These are phyloP conservation scores for Rhododendron ovatum DNA, from an alignment of 148 eudicot genomes.

Conservation along the genomic window DNA sequence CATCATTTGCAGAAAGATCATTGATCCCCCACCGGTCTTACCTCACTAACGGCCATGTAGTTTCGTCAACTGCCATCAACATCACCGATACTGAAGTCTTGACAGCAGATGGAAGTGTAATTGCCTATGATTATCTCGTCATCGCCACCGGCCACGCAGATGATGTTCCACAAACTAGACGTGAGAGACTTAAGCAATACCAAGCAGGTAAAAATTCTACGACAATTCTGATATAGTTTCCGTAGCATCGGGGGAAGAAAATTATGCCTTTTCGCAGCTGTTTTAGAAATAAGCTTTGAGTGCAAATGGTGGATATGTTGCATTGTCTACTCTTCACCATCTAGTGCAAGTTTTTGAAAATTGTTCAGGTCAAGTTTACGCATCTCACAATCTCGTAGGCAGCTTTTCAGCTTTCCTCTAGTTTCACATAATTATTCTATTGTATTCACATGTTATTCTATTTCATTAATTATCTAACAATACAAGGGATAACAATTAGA, in stretches of 20 bases:
- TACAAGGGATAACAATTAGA: not conserved
- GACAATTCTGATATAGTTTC: not conserved
- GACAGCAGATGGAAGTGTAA: slow-evolving; percentile 37
- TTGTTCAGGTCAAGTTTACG: not conserved
- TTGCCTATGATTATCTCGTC: slow-evolving; percentile 56
- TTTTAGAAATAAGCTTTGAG: not conserved
- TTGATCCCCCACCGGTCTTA: slow-evolving; percentile 49
- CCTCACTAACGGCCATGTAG: slow-evolving; percentile 34
- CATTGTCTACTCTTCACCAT: not conserved
- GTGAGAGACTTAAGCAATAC: slow-evolving; percentile 46
- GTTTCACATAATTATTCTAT: not conserved
- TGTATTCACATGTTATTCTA: not conserved
- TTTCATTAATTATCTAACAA: not conserved
- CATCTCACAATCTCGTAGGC: not conserved
- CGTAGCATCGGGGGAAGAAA: not conserved
- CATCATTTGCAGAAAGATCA: slow-evolving; percentile 52
- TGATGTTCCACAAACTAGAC: slow-evolving; percentile 25
- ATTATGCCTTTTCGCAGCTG: not conserved
- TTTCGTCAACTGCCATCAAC: slow-evolving; percentile 35
- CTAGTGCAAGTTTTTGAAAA: not conserved
- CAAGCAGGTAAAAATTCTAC: slow-evolving; percentile 32
- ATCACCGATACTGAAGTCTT: slow-evolving; percentile 35
- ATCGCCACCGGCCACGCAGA: slow-evolving; percentile 59
- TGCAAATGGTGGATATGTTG: not conserved
- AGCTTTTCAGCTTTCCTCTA: not conserved